A percentile compares a stretch with the other conserved stretches of the same genome.
These are phyloP conservation scores for Dendrostoma leiphaemia DNA, from an alignment of 2,329 filamentous ascomycete species.

Conservation along the genomic window DNA sequence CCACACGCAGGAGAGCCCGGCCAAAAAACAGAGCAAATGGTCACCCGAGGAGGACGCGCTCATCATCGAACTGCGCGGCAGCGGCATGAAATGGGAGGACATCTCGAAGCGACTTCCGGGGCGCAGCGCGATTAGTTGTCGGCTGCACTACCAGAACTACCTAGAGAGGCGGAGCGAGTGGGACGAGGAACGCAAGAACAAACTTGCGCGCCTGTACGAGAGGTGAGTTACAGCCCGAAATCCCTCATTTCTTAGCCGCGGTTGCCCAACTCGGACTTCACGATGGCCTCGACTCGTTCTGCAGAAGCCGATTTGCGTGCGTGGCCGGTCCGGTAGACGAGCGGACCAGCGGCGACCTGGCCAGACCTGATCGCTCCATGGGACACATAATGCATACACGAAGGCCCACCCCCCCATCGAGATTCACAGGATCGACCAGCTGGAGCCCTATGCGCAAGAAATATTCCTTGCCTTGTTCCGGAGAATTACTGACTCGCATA, in stretches of 20 bases:
- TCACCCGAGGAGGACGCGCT: slow-evolving; percentile 88
- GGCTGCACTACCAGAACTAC: slow-evolving; percentile 96
- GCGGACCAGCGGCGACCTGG: neutral
- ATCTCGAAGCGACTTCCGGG: slow-evolving; percentile 90
- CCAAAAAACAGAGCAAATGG: slow-evolving; percentile 97
- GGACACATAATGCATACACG: slow-evolving; percentile 4
- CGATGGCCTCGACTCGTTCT: neutral
- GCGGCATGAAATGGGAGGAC: slow-evolving; percentile 98
- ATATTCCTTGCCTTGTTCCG: neutral
- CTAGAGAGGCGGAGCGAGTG: slow-evolving; percentile 89
- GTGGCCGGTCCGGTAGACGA: slow-evolving; percentile 6
- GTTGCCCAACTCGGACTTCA: neutral
- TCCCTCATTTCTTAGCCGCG: slow-evolving; percentile 1
- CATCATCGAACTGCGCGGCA: slow-evolving; percentile 86
- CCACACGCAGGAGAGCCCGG: slow-evolving; percentile 63
- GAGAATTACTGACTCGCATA: slow-evolving; percentile 17
- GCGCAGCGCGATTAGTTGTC: slow-evolving; percentile 89
- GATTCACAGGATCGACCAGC: slow-evolving; percentile 6
- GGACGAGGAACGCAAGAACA: slow-evolving; percentile 98
- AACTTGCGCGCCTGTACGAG: slow-evolving; percentile 90
- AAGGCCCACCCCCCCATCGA: slow-evolving; percentile 10
- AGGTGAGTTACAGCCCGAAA: slow-evolving; percentile 58
- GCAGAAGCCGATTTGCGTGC: neutral
- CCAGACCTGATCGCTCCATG: slow-evolving; percentile 1
- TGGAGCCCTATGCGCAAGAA: slow-evolving; percentile 4